phyloP scores from a whole-genome alignment of 768 basidiomycete genomes.

The Naganishia kalamii region DNA sequence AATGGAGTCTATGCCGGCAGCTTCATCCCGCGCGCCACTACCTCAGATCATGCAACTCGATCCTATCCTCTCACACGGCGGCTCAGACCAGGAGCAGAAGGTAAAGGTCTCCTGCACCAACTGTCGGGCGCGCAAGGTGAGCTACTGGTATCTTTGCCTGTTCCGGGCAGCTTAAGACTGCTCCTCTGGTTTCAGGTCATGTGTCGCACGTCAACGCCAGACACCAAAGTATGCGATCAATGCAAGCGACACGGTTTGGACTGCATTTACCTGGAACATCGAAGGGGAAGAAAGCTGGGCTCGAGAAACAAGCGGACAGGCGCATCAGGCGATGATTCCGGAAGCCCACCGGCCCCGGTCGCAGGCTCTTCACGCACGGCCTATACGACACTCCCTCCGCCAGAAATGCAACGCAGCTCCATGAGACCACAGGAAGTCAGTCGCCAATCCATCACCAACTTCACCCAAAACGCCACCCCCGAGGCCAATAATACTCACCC shows the following conservation, averaged over 20 bases:
- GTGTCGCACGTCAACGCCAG: conserved; percentile 1
- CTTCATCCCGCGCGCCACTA: too few species aligned
- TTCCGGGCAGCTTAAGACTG: neutral
- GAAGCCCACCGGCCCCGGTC: neutral
- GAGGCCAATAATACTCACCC: too few species aligned
- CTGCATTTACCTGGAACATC: conserved; percentile 12
- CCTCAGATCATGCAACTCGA: too few species aligned
- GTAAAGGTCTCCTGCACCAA: conserved; percentile 14
- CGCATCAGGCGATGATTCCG: neutral
- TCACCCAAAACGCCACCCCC: too few species aligned
- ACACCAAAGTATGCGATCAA: neutral
- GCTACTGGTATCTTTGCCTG: neutral
- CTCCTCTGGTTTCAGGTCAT: neutral
- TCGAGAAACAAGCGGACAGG: conserved; percentile 1
- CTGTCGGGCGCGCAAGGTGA: conserved; percentile 6
- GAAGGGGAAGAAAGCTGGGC: conserved; percentile 10
- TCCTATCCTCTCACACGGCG: neutral
- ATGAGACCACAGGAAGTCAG: too few species aligned
- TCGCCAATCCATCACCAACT: too few species aligned
- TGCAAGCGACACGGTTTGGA: conserved; percentile 8
- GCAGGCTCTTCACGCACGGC: neutral
- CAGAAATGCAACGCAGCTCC: too few species aligned
- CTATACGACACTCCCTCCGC: too few species aligned
- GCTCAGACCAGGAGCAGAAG: neutral
- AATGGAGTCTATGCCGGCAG: too few species aligned